These are phyloP conservation scores for Pseudogymnoascus sp. DNA, from an alignment of 2,329 filamentous ascomycete genomes.

Conservation along the genomic window DNA sequence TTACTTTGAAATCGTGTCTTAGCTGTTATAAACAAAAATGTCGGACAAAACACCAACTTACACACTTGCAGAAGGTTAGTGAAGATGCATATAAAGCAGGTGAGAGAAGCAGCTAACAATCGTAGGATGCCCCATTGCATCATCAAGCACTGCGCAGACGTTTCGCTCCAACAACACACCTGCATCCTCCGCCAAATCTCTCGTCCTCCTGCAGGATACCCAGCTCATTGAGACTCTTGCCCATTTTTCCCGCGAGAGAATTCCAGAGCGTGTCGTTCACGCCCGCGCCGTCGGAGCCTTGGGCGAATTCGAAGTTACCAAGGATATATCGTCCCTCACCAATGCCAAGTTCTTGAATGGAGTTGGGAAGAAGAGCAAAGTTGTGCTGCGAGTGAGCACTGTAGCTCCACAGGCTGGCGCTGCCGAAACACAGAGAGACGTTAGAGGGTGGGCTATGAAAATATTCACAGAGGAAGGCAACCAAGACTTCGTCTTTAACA, in stretches of 20 bases:
- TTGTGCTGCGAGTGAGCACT: conserved; percentile 40
- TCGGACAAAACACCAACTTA: conserved; percentile 18
- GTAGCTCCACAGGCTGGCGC: conserved; percentile 38
- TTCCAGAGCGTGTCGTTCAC: conserved; percentile 46
- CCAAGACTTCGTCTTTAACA: conserved; percentile 40
- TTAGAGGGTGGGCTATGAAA: conserved; percentile 42
- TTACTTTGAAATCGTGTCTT: neutral
- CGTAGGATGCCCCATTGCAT: neutral
- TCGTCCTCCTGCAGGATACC: conserved; percentile 41
- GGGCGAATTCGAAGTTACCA: conserved; percentile 53
- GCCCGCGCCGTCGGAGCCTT: conserved; percentile 43
- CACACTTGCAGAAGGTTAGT: conserved; percentile 26
- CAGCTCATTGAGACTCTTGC: conserved; percentile 48
- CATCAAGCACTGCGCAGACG: neutral
- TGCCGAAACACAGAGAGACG: conserved; percentile 40
- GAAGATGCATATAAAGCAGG: conserved; percentile 9
- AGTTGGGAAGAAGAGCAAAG: conserved; percentile 45
- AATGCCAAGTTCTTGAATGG: conserved; percentile 44
- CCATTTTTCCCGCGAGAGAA: conserved; percentile 51
- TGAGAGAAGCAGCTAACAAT: neutral
- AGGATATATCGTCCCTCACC: conserved; percentile 49
- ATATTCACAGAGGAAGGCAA: conserved; percentile 46
- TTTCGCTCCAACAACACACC: neutral
- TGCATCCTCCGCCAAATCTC: conserved; percentile 21
- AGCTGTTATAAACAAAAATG: neutral